Percentiles rank a stretch among this genome's conserved stretches.
These are phyloP conservation scores for Eucalyptus cloeziana DNA, from an alignment of 345 rosid genomes.

Conservation along the genomic window DNA sequence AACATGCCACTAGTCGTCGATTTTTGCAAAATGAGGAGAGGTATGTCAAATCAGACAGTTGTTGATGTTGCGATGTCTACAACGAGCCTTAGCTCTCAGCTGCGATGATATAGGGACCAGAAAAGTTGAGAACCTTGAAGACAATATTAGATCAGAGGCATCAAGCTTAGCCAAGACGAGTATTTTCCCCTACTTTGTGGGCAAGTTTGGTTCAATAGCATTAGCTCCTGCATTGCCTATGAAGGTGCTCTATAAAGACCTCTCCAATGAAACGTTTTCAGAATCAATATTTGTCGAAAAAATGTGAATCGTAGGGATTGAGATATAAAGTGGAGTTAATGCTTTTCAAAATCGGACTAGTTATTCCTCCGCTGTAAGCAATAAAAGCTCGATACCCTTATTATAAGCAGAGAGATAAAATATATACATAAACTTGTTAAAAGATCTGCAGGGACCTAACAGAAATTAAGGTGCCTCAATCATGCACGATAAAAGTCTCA, in stretches of 20 bases:
- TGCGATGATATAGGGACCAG: slow-evolving; percentile 19
- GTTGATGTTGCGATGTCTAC: neutral
- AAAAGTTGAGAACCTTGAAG: slow-evolving; percentile 22
- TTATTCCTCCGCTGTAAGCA: neutral
- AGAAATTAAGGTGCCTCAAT: neutral
- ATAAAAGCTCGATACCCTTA: neutral
- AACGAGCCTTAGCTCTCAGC: neutral
- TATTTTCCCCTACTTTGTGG: neutral
- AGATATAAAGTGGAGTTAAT: neutral
- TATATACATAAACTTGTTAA: neutral
- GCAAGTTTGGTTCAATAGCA: neutral
- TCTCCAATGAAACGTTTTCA: neutral
- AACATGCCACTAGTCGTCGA: neutral
- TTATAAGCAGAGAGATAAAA: neutral
- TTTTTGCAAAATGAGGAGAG: neutral
- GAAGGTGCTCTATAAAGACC: neutral
- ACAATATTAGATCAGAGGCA: slow-evolving; percentile 23
- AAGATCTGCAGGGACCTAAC: neutral
- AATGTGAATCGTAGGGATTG: neutral
- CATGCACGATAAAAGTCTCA: neutral
- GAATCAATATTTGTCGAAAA: neutral
- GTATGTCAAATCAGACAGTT: neutral
- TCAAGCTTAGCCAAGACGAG: slow-evolving; percentile 12
- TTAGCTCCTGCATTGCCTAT: neutral
- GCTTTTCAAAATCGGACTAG: neutral